phyloP scores from a whole-genome alignment of 169 alveolate species.

The Perkinsus olseni region DNA sequence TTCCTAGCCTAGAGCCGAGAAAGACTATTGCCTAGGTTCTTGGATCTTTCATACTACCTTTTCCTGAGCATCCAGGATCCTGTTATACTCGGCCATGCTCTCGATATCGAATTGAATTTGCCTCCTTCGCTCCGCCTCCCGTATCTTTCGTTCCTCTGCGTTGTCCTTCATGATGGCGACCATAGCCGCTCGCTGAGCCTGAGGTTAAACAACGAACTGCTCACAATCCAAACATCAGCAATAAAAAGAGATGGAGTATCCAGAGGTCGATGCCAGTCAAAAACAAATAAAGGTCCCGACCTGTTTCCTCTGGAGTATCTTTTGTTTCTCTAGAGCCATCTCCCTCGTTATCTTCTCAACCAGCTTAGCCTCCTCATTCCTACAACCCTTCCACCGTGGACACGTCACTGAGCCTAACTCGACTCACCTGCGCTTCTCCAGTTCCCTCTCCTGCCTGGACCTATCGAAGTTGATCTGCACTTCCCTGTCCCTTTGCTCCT shows the following conservation, averaged over 20 bases:
- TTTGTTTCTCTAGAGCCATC: background rate
- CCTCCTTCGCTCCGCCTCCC: background rate
- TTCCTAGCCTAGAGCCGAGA: background rate
- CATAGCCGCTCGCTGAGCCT: background rate
- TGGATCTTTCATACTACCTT: background rate
- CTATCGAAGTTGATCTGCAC: background rate
- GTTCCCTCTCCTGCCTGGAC: background rate
- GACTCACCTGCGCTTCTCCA: background rate
- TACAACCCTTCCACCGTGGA: background rate
- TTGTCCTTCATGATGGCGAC: background rate
- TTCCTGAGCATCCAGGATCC: background rate
- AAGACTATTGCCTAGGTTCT: background rate
- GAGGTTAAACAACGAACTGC: background rate
- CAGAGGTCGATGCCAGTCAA: no score
- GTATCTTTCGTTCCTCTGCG: background rate
- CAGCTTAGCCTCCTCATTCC: background rate
- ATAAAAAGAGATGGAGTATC: background rate
- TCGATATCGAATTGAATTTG: background rate
- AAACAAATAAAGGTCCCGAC: background rate
- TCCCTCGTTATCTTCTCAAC: background rate
- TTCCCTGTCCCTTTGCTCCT: background rate
- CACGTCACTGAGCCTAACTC: background rate
- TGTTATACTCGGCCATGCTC: background rate
- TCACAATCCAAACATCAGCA: background rate
- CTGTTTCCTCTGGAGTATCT: background rate